Percentiles rank a stretch among this genome's conserved stretches.
Conservation (phyloP, 148 eudicot species). For the Camellia lanceoleosa region DNA sequence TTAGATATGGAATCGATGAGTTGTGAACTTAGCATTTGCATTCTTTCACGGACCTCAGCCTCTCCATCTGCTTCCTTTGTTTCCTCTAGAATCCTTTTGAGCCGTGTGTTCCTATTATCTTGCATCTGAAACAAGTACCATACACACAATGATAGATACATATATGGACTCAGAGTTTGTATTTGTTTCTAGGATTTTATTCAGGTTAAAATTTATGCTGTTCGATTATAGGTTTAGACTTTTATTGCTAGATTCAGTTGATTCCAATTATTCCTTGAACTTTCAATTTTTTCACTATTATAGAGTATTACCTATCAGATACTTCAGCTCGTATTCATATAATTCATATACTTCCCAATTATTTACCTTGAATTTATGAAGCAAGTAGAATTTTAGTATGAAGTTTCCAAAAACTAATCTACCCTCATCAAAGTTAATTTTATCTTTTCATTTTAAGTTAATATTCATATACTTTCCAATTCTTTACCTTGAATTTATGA, state of each 20-base stretch:
- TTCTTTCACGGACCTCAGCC: constrained; percentile 69
- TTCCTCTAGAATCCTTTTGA: constrained; percentile 77
- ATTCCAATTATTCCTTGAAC: background rate
- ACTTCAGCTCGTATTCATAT: background rate
- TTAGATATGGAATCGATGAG: constrained; percentile 66
- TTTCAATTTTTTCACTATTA: background rate
- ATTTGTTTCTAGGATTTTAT: background rate
- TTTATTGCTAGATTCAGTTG: background rate
- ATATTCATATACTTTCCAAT: background rate
- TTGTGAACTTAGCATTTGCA: constrained; percentile 62
- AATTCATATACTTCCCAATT: background rate
- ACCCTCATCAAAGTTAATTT: background rate
- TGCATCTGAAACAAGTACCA: constrained; percentile 44
- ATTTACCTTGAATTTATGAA: background rate
- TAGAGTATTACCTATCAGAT: background rate
- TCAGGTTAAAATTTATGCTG: background rate
- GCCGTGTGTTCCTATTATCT: constrained; percentile 62
- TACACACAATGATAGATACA: background rate
- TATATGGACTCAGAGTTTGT: background rate
- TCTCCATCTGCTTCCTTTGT: constrained; percentile 82
- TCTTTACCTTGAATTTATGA: background rate
- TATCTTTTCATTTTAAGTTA: background rate
- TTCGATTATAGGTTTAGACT: background rate
- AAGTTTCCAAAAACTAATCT: background rate
- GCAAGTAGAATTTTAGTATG: background rate